Conservation (phyloP, 768 basidiomycete genomes). For the Boletus huronensis region DNA sequence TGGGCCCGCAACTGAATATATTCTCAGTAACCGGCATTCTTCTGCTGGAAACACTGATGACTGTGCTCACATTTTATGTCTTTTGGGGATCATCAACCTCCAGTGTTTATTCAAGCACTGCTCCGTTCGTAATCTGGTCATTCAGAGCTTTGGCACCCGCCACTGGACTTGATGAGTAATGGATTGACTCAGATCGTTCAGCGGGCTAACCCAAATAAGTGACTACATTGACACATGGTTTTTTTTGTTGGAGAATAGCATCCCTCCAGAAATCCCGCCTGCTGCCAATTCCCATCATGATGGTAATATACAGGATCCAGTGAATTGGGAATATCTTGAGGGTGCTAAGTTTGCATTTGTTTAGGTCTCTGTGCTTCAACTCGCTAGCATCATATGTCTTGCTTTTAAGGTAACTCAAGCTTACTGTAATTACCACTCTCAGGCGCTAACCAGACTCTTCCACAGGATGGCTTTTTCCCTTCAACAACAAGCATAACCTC, state of each 20-base stretch:
- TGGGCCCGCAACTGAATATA: background rate
- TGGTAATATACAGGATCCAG: background rate
- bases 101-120: background rate
- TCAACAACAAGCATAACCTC: background rate
- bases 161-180: slow-evolving; percentile 12
- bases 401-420: background rate
- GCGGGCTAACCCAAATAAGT: slow-evolving; percentile 1
- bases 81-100: slow-evolving; percentile 3
- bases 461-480: slow-evolving; percentile 2
- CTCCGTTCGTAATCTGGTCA: background rate
- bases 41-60: slow-evolving; percentile 10
- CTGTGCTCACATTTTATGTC: slow-evolving; percentile 4
- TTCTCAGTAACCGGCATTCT: slow-evolving; percentile 6
- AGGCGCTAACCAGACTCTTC: background rate
- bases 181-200: background rate
- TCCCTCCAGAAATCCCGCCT: background rate
- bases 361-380: slow-evolving; percentile 22
- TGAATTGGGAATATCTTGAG: background rate
- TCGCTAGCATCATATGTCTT: slow-evolving; percentile 14
- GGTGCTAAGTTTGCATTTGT: background rate
- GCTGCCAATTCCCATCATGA: slow-evolving; percentile 6
- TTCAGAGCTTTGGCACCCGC: background rate
- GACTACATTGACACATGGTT: slow-evolving; percentile 10
- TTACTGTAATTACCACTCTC: background rate
- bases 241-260: slow-evolving; percentile 17